Percentiles rank a stretch among this genome's conserved stretches.
Conservation (phyloP, 306 rosid species). For the Begonia loranthoides region DNA sequence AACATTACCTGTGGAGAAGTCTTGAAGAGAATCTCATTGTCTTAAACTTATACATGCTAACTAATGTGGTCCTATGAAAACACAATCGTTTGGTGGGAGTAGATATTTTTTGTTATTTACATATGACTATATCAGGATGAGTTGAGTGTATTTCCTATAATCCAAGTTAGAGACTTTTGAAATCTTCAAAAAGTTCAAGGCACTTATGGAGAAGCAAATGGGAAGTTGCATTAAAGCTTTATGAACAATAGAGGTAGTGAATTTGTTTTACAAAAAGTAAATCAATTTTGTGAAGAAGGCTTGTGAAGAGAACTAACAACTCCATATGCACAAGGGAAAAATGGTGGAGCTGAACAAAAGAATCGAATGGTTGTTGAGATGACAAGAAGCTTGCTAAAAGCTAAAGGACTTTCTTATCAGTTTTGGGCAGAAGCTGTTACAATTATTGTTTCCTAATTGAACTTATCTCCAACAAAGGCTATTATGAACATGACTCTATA, state of each 20-base stretch:
- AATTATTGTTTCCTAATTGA: background rate
- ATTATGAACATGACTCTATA: background rate
- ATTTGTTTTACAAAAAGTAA: background rate
- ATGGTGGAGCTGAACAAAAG: background rate
- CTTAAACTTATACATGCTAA: background rate
- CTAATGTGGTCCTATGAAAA: background rate
- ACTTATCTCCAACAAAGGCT: background rate
- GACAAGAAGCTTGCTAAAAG: background rate
- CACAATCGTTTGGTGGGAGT: conserved; percentile 1
- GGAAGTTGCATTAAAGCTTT: background rate
- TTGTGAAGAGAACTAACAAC: background rate
- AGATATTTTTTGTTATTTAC: conserved; percentile 2
- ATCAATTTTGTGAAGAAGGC: background rate
- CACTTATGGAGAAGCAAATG: background rate
- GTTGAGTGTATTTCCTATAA: background rate
- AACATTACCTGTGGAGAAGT: background rate
- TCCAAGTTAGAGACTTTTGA: conserved; percentile 1
- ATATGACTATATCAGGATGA: conserved; percentile 3
- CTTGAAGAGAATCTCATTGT: background rate
- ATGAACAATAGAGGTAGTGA: background rate
- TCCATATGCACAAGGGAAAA: background rate
- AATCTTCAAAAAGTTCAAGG: conserved; percentile 2
- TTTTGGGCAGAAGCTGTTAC: background rate
- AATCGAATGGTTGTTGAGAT: background rate
- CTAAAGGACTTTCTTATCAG: background rate